A percentile compares a stretch with the other conserved stretches of the same genome.
Evolutionary conservation across 208 protist genomes (phyloP).

Genomic region (Trypanosomatidae sp.): DNA sequence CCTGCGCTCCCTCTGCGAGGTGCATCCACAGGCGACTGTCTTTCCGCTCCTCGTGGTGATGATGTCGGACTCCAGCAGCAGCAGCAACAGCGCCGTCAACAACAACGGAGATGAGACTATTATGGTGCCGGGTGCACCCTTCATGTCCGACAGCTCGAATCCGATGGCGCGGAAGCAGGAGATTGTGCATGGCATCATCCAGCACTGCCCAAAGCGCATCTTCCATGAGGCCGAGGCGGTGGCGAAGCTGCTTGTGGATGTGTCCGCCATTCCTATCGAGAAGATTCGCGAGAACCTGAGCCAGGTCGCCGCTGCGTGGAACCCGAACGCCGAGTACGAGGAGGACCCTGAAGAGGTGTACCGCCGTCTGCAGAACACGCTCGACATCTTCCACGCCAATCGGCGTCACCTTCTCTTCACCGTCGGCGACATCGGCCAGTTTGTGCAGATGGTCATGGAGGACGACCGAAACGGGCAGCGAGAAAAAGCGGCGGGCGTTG

Average conservation of each 20-base stretch:
- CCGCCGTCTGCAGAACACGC: conserved; percentile 57
- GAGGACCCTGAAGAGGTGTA: conserved; percentile 85
- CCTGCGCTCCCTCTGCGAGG: conserved; percentile 93
- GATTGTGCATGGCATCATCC: conserved; percentile 75
- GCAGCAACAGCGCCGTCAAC: background rate
- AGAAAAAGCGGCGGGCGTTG: conserved; percentile 80
- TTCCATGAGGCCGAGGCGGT: conserved; percentile 80
- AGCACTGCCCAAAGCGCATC: conserved; percentile 85
- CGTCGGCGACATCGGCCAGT: conserved; percentile 89
- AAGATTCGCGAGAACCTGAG: conserved; percentile 88
- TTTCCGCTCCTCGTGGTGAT: conserved; percentile 99
- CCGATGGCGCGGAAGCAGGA: conserved; percentile 48
- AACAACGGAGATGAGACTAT: background rate
- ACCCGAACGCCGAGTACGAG: conserved; percentile 91
- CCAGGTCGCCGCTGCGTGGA: conserved; percentile 86
- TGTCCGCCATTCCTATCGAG: conserved; percentile 90
- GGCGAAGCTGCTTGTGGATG: conserved; percentile 80
- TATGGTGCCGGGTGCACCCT: background rate
- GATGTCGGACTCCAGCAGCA: conserved; percentile 66
- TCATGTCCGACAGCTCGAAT: conserved; percentile 15
- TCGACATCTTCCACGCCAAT: conserved; percentile 84
- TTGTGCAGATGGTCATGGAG: conserved; percentile 82
- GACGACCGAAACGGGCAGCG: conserved; percentile 72
- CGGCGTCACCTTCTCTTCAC: conserved; percentile 81
- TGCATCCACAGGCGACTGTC: conserved; percentile 99